Evolutionary conservation across 2,329 filamentous ascomycete genomes (phyloP).

Genomic region (Alternaria ethzedia): DNA sequence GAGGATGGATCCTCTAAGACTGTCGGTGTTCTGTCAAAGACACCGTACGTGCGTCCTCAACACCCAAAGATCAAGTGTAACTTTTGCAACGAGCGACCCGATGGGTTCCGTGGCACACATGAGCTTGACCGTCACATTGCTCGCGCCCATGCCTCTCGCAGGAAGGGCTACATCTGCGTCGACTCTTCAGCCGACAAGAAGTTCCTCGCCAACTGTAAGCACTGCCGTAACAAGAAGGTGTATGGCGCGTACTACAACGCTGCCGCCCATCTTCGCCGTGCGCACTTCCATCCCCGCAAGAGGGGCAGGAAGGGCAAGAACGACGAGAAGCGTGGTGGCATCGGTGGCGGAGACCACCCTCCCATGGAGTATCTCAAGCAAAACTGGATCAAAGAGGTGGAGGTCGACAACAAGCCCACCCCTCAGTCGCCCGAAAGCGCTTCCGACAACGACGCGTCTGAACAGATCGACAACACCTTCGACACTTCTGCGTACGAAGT

Average conservation of each 20-base stretch:
- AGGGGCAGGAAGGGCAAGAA: constrained; percentile 63
- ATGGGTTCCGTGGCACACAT: constrained; percentile 86
- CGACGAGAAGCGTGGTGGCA: constrained; percentile 66
- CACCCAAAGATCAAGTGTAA: constrained; percentile 75
- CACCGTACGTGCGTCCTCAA: constrained; percentile 67
- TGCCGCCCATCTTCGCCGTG: constrained; percentile 84
- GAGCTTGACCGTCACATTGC: constrained; percentile 65
- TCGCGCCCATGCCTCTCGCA: constrained; percentile 68
- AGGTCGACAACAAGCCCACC: constrained; percentile 48
- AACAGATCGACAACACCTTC: constrained; percentile 13
- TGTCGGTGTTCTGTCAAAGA: constrained; percentile 59
- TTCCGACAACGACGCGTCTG: constrained; percentile 29
- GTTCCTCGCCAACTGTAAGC: constrained; percentile 82
- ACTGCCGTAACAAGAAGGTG: constrained; percentile 75
- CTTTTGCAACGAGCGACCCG: constrained; percentile 72
- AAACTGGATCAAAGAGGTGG: constrained; percentile 65
- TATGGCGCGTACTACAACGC: constrained; percentile 96
- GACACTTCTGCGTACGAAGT: constrained; percentile 11
- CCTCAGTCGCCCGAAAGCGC: constrained; percentile 29
- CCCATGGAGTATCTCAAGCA: constrained; percentile 66
- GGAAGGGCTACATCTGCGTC: constrained; percentile 68
- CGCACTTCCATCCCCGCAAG: constrained; percentile 80
- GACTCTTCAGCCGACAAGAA: constrained; percentile 65
- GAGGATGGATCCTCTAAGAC: constrained; percentile 62
- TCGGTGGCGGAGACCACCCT: constrained; percentile 67